Base-by-base conservation (phyloP, 2,329 filamentous ascomycete genomes). In the Sporothrix inflata region DNA sequence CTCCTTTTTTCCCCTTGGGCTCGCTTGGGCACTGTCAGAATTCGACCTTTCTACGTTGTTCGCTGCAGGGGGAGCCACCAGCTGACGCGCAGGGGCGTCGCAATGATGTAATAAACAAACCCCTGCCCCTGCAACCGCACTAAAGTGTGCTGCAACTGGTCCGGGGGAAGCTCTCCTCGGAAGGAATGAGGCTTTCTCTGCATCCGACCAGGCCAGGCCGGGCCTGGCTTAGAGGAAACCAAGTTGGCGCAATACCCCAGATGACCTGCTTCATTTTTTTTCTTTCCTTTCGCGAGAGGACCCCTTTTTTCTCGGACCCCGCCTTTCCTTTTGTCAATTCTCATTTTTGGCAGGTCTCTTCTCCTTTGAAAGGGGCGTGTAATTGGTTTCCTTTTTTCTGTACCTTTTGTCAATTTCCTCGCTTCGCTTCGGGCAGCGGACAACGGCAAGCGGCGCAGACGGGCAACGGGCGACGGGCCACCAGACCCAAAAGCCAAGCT, bases 161-260 rank as follows among this genome's bases (percentile, higher is more conserved):
- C 16, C n/a, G 42, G 63, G 42, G 63, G 24, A 51, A 49, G 63
- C 63, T 34, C 16, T 27, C 21, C 49, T 3, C 6, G 30, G 30
- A 34, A 34, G 30, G 30, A 34, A 34, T 34, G 30, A 34, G 30
- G 30, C 30, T 34, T 34, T 30, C 12, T 57, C 24, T 30, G 19
- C 49, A 53, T 27, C 49, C 4, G 6, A 12, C 49, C 45, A 47
- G 27, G 19, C 53, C 53, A 55, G 53, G 27, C 12, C 1, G 27
- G 14, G 53, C 14, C 53, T 57, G 45, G 45, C 14, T 47, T 47
- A 14, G 45, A 47, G 19, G 1, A 19, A 47, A 34, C 30, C 45
- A 57, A 14, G 57, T n/a, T 61, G 57, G 34, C 57, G 34, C 34
- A 45, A 27, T 47, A 49, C 21, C 63, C 42, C 63, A n/a, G 42